phyloP scores from a whole-genome alignment of 202 grass and related monocot genomes.

The Digitaria exilis region DNA sequence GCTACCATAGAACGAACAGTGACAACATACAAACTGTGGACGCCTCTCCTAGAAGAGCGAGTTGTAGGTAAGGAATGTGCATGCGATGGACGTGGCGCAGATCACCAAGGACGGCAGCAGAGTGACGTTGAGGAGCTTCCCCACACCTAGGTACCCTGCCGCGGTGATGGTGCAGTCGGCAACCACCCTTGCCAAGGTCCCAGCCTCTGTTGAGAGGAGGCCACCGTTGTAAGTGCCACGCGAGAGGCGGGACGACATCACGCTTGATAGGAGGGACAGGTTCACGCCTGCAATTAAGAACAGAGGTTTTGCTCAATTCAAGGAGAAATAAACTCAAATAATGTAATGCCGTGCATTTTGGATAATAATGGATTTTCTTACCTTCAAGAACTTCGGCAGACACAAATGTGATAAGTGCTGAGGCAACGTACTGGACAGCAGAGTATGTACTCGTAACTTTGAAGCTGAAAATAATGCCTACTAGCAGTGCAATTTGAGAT shows the following conservation, averaged over 20 bases:
- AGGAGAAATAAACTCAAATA: not conserved
- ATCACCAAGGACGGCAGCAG: conserved; percentile 83
- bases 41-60: conserved; percentile 60
- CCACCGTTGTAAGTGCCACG: conserved; percentile 86
- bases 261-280: conserved; percentile 78
- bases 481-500: conserved; percentile 73
- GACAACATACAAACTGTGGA: not conserved
- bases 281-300: conserved; percentile 67
- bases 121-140: conserved; percentile 82
- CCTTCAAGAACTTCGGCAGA: conserved; percentile 97
- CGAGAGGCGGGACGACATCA: conserved; percentile 93
- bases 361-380: conserved; percentile 27
- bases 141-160: conserved; percentile 74
- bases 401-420: conserved; percentile 80
- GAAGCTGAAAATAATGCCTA: conserved; percentile 85
- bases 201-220: conserved; percentile 86
- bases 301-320: not conserved
- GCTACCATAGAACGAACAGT: not conserved
- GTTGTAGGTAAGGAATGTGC: conserved; percentile 83
- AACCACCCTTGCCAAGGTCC: conserved; percentile 82
- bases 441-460: conserved; percentile 75
- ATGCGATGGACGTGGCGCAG: conserved; percentile 60
- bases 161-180: conserved; percentile 85
- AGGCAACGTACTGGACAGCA: conserved; percentile 63
- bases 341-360: not conserved